Base-by-base conservation (phyloP, 202 grass and related monocot species). In the Musa balbisiana region DNA sequence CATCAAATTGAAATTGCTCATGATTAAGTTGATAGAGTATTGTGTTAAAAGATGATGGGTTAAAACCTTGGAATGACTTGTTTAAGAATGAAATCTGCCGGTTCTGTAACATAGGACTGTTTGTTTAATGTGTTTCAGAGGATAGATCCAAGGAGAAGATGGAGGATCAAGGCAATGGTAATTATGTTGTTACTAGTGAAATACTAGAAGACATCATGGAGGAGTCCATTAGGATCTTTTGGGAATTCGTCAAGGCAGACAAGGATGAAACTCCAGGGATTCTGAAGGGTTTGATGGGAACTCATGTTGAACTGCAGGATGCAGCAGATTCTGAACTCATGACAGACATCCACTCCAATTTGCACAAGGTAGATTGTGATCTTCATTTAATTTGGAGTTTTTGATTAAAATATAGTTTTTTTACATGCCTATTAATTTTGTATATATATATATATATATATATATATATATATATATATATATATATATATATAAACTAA, bases 241-340 rank as follows among this genome's bases (percentile, higher is more conserved):
- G 95, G 95, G 91, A 99, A 75, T 99, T 99, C 75, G 88, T 99
- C 73, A 99, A 90, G 82, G 89, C 83, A 2, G 95, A 99, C 79
- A 94, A 82, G 79, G 78, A 86, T 1, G 91, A 97, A 79, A 62
- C 83, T 17, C 68, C 81, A 1, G 83, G 77, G 2, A 75, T 99
- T 62, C 79, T 99, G 17, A 99, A 99, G 74, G 87, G 87, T 27
- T 79, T 99, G 51, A 82, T 90, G 2, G 87, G 62, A 81, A 22
- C 83, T 51, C 89, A 88, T 55, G 85, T 86, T 9, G 89, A 99
- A 33, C 89, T 99, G 21, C 85, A 92, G 80, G 87, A 90, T 60
- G 87, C 91, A 16, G 71, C 53, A 33, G 89, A 99, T 60, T 85
- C 88, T 76, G 81, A 79, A 20, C 78, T 99, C 55, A 87, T 99